A percentile compares a stretch with the other conserved stretches of the same genome.
Conservation (phyloP, 352 stramenopile genomes). For the Chrysophaeum taylorii region DNA sequence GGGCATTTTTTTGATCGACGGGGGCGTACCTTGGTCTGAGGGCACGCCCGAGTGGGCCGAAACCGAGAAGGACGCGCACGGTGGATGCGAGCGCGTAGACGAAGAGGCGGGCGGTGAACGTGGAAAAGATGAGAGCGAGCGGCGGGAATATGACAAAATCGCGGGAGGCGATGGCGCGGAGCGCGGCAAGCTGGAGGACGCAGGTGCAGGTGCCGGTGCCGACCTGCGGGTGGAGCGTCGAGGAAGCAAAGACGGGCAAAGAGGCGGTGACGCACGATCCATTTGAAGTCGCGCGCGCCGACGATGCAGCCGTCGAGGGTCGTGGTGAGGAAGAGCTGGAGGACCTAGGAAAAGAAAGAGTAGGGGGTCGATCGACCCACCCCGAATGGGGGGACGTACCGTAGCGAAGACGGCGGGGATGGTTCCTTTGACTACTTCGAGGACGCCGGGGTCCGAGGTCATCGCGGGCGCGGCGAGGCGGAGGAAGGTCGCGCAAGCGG, state of each 20-base stretch:
- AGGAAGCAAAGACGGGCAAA: too few relatives aligned
- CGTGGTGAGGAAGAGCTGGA: neutral
- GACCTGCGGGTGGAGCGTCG: too few relatives aligned
- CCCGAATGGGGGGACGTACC: too few relatives aligned
- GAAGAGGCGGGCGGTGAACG: neutral
- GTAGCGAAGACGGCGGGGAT: neutral
- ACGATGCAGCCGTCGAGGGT: neutral
- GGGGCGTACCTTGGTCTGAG: too few relatives aligned
- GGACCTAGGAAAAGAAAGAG: too few relatives aligned
- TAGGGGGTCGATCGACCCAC: too few relatives aligned
- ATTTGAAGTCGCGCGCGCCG: neutral
- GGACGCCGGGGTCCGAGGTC: neutral
- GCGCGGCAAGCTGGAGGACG: neutral
- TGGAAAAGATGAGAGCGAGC: neutral
- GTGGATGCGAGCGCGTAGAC: neutral
- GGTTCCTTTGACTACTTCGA: neutral
- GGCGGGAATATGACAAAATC: neutral
- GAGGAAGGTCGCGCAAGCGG: neutral
- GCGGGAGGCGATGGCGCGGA: neutral
- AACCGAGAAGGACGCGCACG: neutral
- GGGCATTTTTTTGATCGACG: too few relatives aligned
- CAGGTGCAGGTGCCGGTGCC: neutral
- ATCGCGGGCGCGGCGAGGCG: neutral
- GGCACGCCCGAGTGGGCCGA: neutral
- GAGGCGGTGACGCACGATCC: too few relatives aligned